Evolutionary conservation across 805 yeast genomes (phyloP), one percentile per base, ranked within the genome.

Genomic region (Sungouiozyma ichnusensis): DNA sequence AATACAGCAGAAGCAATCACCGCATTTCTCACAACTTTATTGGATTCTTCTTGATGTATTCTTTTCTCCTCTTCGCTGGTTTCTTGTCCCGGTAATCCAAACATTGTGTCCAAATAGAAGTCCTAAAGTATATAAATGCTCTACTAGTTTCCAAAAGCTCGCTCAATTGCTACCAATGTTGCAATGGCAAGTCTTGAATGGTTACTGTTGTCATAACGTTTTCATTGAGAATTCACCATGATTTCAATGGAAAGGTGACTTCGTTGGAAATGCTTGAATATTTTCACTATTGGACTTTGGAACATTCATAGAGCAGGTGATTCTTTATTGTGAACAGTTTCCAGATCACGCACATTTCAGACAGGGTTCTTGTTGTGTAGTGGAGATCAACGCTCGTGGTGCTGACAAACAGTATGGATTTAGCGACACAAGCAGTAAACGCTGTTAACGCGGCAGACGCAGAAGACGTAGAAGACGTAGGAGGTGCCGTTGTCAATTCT

Each of bases 1-100:
- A 82, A 70, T 17, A 78, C 77, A 46, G 79, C 74, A 38, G 85
- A 85, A 46, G 80, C 65, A 49, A 72, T 61, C 37, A 76, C 78
- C 18, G 88, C 85, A 37, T 71, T 65, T 51, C 65, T 66, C 51
- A 82, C 63, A 38, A 85, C 80, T 47, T 71, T 68, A 54, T 69
- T 66, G 41, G 85, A 77, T 51, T 71, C 73, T 54, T 74, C 71
- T 62, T 80, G 79, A 58, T 79, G 86, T 43, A 72, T 58, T 57
- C 73, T 78, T 68, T 75, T 79, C 63, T 79, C 79, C 53, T 78
- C 84, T 55, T 79, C 85, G 51, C 73, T 66, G 54, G 75, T 73
- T 46, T 60, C 62, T 52, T 57, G 62, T 53, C 76, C 81, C 50
- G 78, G 70, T 50, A 71, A 64, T 39, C 72, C 73, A 55, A 66